Evolutionary conservation across 352 stramenopile genomes (phyloP), one percentile per base, ranked within the genome.

Genomic region (Phytophthora colocasiae): DNA sequence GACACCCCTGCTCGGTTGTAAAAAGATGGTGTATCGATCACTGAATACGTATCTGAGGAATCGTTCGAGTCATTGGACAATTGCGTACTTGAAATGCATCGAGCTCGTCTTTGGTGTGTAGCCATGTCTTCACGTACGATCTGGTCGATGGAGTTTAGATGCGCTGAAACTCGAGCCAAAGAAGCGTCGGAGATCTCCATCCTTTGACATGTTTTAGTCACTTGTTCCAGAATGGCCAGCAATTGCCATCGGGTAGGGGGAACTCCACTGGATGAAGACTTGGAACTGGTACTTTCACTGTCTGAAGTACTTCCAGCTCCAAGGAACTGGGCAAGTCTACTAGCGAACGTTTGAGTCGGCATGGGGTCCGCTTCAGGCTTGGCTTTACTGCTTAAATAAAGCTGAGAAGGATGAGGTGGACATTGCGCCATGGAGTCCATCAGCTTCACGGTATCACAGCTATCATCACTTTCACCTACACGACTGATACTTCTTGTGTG

Each of bases 61-160:
- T 56, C 19, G 10, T n/a, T 66, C 55, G n/a, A 58, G 10, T 56
- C 62, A 17, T 39, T 60, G 14, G 49, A 69, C 22, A 11, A 36
- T 24, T 62, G 55, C 2, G 69, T 66, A 24, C 62, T 70, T 4
- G 77, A 85, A 41, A 83, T 49, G 17, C 78, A 66, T 7, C 77
- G 80, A 22, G 67, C 39, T 27, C 78, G 54, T n/a, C 48, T 60
- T 19, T 76, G 61, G n/a, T n/a, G 63, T 17, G 15, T 75, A 29
- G 66, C 63, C 29, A 83, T 27, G 29, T 91, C 82, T 27, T 89
- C 71, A 15, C 71, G 69, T 19, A 85, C 78, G 27, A 91, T 84
- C 48, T 89, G 80, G 44, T 75, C 78, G 17, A 91, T 83, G 2
- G 81, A 81, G 9, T 61, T 60, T 17, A 91, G 51, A 51, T 88